Percentiles rank a stretch among this genome's conserved stretches.
These are phyloP conservation scores for Withania somnifera DNA, from an alignment of 305 asterid genomes.

Conservation along the genomic window DNA sequence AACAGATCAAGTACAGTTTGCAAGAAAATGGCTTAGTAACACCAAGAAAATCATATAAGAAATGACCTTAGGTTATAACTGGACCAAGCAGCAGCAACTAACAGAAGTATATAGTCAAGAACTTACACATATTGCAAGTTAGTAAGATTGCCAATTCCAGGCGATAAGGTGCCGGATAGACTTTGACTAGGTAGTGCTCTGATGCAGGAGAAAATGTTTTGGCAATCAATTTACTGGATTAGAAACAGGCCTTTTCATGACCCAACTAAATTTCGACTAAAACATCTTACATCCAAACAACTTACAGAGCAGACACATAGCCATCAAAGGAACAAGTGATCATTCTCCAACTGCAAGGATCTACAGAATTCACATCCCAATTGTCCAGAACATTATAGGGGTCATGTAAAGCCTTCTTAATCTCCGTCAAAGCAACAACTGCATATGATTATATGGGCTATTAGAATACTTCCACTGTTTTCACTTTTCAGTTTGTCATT, in stretches of 20 bases:
- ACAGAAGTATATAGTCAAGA: neutral
- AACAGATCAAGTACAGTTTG: neutral
- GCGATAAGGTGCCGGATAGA: slow-evolving; percentile 75
- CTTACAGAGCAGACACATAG: slow-evolving; percentile 85
- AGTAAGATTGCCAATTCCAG: slow-evolving; percentile 76
- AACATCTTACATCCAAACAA: neutral
- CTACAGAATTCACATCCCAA: slow-evolving; percentile 94
- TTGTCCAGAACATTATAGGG: slow-evolving; percentile 73
- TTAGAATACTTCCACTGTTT: neutral
- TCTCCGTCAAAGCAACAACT: slow-evolving; percentile 88
- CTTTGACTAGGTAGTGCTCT: slow-evolving; percentile 85
- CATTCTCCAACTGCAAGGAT: slow-evolving; percentile 99
- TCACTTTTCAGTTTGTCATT: neutral
- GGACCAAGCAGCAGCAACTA: neutral
- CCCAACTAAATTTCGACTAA: neutral
- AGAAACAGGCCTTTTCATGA: neutral
- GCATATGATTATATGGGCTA: slow-evolving; percentile 8
- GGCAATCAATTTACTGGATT: neutral
- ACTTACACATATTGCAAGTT: slow-evolving; percentile 84
- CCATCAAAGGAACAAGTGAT: slow-evolving; percentile 72
- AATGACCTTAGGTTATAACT: neutral
- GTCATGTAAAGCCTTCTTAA: slow-evolving; percentile 56
- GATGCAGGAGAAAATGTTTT: slow-evolving; percentile 8
- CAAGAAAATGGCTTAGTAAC: neutral
- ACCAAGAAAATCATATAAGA: neutral